Evolutionary conservation across 768 basidiomycete species (phyloP).

Genomic region (Rhizopogon vulgaris): DNA sequence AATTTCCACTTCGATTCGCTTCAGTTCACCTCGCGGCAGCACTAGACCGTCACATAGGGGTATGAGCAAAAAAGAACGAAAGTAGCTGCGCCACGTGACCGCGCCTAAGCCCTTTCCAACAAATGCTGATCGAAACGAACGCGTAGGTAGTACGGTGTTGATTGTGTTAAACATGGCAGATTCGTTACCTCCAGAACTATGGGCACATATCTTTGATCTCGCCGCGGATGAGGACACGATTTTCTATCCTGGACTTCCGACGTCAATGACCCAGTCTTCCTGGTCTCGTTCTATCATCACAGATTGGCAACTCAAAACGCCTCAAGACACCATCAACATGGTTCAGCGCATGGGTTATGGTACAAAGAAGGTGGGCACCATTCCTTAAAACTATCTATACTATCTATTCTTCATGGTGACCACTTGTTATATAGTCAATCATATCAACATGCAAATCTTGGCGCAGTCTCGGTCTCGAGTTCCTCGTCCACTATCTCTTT

Average conservation of each 20-base stretch:
- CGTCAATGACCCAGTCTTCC: slow-evolving; percentile 53
- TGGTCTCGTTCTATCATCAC: slow-evolving; percentile 50
- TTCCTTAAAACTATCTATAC: too few relatives aligned
- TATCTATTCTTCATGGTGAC: not conserved
- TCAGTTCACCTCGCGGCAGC: too few relatives aligned
- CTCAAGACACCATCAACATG: slow-evolving; percentile 51
- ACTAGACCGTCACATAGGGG: too few relatives aligned
- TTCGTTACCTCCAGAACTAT: slow-evolving; percentile 62
- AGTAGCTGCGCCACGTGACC: too few relatives aligned
- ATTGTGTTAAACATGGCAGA: slow-evolving; percentile 15
- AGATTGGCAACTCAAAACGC: slow-evolving; percentile 54
- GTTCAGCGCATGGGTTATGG: slow-evolving; percentile 56
- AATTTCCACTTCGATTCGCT: too few relatives aligned
- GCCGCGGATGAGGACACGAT: slow-evolving; percentile 69
- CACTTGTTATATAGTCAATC: slow-evolving; percentile 42
- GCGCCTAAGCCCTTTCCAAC: too few relatives aligned
- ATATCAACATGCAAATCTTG: slow-evolving; percentile 62
- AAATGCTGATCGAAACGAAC: not conserved
- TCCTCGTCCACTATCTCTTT: slow-evolving; percentile 64
- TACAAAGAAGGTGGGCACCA: slow-evolving; percentile 57
- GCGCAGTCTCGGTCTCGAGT: slow-evolving; percentile 56
- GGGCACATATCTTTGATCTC: slow-evolving; percentile 63
- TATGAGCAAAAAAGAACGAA: too few relatives aligned
- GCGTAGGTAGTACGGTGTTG: too few relatives aligned
- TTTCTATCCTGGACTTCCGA: slow-evolving; percentile 55